These are phyloP conservation scores for Psilocybe sp. DNA, from an alignment of 768 basidiomycete species.

Conservation along the genomic window DNA sequence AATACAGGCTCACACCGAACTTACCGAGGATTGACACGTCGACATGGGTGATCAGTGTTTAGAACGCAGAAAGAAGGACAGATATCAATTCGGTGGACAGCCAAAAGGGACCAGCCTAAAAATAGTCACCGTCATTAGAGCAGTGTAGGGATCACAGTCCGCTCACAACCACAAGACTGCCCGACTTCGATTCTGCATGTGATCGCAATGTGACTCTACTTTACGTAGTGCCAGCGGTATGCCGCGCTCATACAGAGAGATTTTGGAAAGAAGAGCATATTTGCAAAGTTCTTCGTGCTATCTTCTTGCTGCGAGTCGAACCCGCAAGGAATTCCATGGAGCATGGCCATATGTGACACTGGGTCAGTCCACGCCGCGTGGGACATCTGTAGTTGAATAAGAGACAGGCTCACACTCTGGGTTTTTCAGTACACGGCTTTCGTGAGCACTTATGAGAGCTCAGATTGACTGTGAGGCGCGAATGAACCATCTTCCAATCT, in stretches of 20 bases:
- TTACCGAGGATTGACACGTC: slow-evolving; percentile 19
- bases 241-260: background rate
- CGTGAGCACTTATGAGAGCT: too few relatives aligned
- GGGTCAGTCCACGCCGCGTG: background rate
- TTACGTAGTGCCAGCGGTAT: background rate
- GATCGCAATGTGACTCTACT: slow-evolving; percentile 7
- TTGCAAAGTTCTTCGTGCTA: background rate
- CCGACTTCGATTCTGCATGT: slow-evolving; percentile 11
- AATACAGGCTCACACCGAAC: slow-evolving; percentile 5
- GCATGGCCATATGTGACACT: background rate
- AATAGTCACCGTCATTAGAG: background rate
- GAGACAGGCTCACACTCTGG: background rate
- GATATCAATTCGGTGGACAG: slow-evolving; percentile 3
- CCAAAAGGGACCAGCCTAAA: background rate
- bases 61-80: slow-evolving; percentile 6
- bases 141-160: background rate
- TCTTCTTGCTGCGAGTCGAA: background rate
- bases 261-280: background rate
- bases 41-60: slow-evolving; percentile 9
- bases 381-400: too few relatives aligned
- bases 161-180: background rate
- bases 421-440: too few relatives aligned
- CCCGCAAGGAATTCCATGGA: background rate
- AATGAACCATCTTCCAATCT: too few relatives aligned
- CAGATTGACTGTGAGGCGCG: too few relatives aligned